Evolutionary conservation across 306 rosid genomes (phyloP).

Genomic region (Cucurbita maxima): DNA sequence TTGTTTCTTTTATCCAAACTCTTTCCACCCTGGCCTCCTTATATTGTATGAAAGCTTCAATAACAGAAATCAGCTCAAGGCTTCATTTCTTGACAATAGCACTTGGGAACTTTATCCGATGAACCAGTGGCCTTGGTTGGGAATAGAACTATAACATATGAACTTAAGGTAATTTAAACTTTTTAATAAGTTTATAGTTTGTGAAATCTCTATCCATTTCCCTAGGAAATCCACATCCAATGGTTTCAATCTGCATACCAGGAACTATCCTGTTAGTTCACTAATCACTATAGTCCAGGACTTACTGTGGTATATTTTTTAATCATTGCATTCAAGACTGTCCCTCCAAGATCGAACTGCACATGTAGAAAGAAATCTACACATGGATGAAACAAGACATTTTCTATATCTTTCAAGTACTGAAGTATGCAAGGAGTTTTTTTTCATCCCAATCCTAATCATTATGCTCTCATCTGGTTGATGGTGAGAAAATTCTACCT

Average conservation of each 20-base stretch:
- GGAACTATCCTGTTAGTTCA: slow-evolving; percentile 81
- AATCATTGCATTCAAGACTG: slow-evolving; percentile 67
- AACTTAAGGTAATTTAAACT: neutral
- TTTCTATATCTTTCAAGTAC: slow-evolving; percentile 84
- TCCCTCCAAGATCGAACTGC: slow-evolving; percentile 91
- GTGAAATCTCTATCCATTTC: neutral
- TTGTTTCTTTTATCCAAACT: no score
- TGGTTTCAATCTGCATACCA: slow-evolving; percentile 89
- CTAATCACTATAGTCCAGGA: slow-evolving; percentile 49
- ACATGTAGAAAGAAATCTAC: slow-evolving; percentile 84
- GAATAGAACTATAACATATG: neutral
- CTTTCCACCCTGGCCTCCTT: no score
- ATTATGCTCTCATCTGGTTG: slow-evolving; percentile 67
- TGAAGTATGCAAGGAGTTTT: slow-evolving; percentile 83
- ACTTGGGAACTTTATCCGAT: neutral
- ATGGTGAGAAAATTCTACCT: slow-evolving; percentile 79
- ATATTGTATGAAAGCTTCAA: no score
- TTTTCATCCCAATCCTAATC: slow-evolving; percentile 87
- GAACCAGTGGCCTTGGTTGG: neutral
- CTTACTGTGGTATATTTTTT: slow-evolving; percentile 68
- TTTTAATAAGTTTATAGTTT: neutral
- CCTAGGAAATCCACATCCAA: slow-evolving; percentile 85
- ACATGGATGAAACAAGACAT: slow-evolving; percentile 70
- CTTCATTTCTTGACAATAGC: neutral
- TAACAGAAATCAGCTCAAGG: neutral